phyloP scores from a whole-genome alignment of 2,329 filamentous ascomycete genomes.

The Pestalotiopsis sp. region DNA sequence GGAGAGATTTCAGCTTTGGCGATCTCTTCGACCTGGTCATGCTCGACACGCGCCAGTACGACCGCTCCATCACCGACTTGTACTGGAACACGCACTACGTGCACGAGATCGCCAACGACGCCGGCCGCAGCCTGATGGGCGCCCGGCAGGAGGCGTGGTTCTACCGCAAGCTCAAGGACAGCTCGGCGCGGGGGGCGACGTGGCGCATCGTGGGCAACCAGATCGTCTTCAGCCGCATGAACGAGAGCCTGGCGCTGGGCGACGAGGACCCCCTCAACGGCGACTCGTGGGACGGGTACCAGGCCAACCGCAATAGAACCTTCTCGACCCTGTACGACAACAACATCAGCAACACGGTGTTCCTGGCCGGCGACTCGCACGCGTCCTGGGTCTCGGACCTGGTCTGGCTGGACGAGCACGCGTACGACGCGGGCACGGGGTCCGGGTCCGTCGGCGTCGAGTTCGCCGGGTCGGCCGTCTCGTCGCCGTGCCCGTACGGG shows the following conservation, averaged over 20 bases:
- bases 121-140: conserved; percentile 71
- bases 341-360: conserved; percentile 66
- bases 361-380: conserved; percentile 64
- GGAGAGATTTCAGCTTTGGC: conserved; percentile 68
- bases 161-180: conserved; percentile 59
- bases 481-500: conserved; percentile 58
- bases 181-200: conserved; percentile 60
- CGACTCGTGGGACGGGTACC: conserved; percentile 50
- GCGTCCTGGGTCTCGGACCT: conserved; percentile 58
- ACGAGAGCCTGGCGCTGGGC: conserved; percentile 32
- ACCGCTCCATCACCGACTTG: conserved; percentile 64
- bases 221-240: conserved; percentile 57
- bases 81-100: conserved; percentile 67
- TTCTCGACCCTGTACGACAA: conserved; percentile 61
- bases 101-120: conserved; percentile 55
- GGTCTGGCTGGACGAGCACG: conserved; percentile 46
- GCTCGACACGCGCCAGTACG: conserved; percentile 70
- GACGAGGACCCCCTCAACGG: conserved; percentile 48
- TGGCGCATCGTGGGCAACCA: conserved; percentile 76
- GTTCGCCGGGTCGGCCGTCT: conserved; percentile 60
- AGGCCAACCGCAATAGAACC: conserved; percentile 64
- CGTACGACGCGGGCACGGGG: conserved; percentile 47
- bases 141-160: conserved; percentile 75
- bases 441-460: conserved; percentile 50
- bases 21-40: conserved; percentile 68